These are phyloP conservation scores for Erysiphe pisi DNA, from an alignment of 2,329 filamentous ascomycete genomes.

Conservation along the genomic window DNA sequence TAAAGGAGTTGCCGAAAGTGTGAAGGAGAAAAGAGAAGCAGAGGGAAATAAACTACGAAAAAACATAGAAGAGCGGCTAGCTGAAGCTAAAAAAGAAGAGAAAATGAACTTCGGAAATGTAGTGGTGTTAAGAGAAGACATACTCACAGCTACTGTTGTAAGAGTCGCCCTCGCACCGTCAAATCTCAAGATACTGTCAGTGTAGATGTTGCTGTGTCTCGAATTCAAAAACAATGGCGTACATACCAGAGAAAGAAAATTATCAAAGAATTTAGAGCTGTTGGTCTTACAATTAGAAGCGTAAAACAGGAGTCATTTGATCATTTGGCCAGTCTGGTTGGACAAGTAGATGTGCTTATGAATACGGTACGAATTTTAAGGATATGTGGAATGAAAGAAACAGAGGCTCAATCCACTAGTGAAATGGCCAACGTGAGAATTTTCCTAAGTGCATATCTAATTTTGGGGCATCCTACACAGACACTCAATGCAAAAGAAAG, in stretches of 20 bases:
- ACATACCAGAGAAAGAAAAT: constrained; percentile 47
- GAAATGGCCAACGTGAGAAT: constrained; percentile 62
- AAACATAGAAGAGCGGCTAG: constrained; percentile 70
- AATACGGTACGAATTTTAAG: constrained; percentile 57
- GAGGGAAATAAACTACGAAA: constrained; percentile 57
- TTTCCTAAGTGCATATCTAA: constrained; percentile 70
- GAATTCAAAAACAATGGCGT: constrained; percentile 63
- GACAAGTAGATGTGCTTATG: constrained; percentile 54
- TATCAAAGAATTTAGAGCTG: constrained; percentile 53
- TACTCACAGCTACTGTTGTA: constrained; percentile 46
- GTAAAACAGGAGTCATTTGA: constrained; percentile 63
- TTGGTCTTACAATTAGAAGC: constrained; percentile 59
- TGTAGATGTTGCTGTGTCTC: constrained; percentile 51
- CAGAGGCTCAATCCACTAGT: constrained; percentile 50
- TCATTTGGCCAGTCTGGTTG: constrained; percentile 57
- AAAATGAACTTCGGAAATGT: constrained; percentile 49
- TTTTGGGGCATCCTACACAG: constrained; percentile 65
- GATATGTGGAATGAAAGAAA: constrained; percentile 59
- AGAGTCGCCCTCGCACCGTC: constrained; percentile 43
- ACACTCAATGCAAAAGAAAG: constrained; percentile 64
- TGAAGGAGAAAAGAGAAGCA: constrained; percentile 68
- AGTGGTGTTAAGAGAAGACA: constrained; percentile 45
- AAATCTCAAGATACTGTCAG: constrained; percentile 44
- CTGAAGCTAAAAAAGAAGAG: constrained; percentile 63
- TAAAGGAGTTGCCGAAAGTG: constrained; percentile 70